Conservation (phyloP, 2,329 filamentous ascomycete species). For the Botrytis cinerea region DNA sequence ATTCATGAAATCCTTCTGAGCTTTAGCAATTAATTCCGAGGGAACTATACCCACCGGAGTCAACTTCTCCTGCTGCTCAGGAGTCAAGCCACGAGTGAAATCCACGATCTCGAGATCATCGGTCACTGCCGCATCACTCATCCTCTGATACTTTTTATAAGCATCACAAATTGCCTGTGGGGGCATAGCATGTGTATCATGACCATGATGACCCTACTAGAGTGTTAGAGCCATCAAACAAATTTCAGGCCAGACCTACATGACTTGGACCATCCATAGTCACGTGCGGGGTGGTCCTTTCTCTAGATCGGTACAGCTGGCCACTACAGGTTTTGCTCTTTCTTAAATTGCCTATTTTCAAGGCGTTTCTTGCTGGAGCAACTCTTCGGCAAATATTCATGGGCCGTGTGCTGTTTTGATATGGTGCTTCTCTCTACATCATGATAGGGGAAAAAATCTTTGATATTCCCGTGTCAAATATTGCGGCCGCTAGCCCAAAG, state of each 20-base stretch:
- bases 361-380: background rate
- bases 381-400: constrained; percentile 12
- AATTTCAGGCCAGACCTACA: constrained; percentile 1
- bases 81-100: constrained; percentile 38
- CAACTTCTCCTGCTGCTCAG: constrained; percentile 35
- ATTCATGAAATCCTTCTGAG: constrained; percentile 30
- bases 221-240: constrained; percentile 9
- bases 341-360: background rate
- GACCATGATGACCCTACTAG: constrained; percentile 29
- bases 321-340: constrained; percentile 11
- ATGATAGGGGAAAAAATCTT: background rate
- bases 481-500: background rate
- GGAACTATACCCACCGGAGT: constrained; percentile 32
- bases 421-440: background rate
- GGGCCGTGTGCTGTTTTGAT: background rate
- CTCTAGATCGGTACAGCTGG: constrained; percentile 13
- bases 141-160: constrained; percentile 41
- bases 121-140: constrained; percentile 34
- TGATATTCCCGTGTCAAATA: background rate
- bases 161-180: constrained; percentile 40
- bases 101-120: constrained; percentile 39
- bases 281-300: constrained; percentile 16
- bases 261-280: constrained; percentile 24
- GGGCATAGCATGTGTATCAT: constrained; percentile 42
- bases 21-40: constrained; percentile 33